Percentiles rank a stretch among this genome's conserved stretches.
phyloP scores from a whole-genome alignment of 2,329 filamentous ascomycete species.

The Fonsecaea pugnacius region DNA sequence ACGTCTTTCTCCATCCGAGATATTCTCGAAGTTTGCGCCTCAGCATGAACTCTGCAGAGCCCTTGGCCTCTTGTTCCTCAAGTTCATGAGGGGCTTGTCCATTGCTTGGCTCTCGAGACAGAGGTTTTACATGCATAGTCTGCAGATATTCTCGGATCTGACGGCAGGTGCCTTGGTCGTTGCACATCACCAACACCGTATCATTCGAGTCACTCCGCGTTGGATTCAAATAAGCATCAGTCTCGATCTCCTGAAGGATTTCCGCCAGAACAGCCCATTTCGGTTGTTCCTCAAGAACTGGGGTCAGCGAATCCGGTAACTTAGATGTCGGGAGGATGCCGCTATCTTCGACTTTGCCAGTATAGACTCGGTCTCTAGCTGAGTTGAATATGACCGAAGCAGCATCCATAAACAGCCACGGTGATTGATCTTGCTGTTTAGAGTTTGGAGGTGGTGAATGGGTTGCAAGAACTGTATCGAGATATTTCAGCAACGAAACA shows the following conservation, averaged over 20 bases:
- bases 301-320: conserved; percentile 67
- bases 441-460: conserved; percentile 87
- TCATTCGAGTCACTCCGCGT: conserved; percentile 81
- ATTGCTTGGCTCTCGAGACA: conserved; percentile 45
- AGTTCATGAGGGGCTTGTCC: conserved; percentile 45
- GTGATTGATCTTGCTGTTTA: conserved; percentile 84
- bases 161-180: conserved; percentile 79
- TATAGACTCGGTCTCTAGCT: conserved; percentile 84
- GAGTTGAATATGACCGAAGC: conserved; percentile 93
- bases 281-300: conserved; percentile 89
- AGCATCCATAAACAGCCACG: conserved; percentile 94
- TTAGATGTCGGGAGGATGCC: conserved; percentile 54
- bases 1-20: conserved; percentile 85
- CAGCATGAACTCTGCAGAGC: conserved; percentile 87
- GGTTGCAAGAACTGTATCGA: conserved; percentile 91
- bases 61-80: conserved; percentile 60
- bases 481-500: conserved; percentile 86
- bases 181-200: conserved; percentile 95
- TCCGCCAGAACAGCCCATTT: conserved; percentile 93
- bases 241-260: conserved; percentile 89
- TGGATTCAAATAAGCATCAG: conserved; percentile 83
- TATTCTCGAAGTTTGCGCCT: conserved; percentile 83
- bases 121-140: conserved; percentile 76
- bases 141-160: conserved; percentile 91
- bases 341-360: conserved; percentile 68